Conservation (phyloP, 768 basidiomycete species). For the Pisolithus marmoratus region DNA sequence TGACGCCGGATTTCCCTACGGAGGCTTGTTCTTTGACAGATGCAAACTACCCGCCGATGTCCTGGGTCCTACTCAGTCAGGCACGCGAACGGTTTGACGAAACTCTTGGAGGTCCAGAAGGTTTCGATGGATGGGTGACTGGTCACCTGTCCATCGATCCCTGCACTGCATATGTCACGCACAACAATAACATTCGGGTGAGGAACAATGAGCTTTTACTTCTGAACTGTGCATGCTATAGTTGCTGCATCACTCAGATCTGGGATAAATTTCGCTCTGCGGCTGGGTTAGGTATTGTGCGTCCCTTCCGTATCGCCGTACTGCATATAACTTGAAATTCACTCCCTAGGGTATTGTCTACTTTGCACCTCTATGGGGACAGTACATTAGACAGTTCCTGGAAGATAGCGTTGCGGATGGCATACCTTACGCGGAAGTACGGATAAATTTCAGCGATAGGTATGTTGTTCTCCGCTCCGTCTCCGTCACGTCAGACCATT, state of each 20-base stretch:
- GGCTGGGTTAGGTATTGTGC: constrained; percentile 44
- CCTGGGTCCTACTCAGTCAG: constrained; percentile 50
- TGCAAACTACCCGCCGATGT: constrained; percentile 34
- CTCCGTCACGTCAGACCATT: neutral
- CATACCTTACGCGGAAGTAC: constrained; percentile 63
- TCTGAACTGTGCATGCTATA: neutral
- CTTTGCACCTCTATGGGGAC: constrained; percentile 52
- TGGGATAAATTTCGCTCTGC: constrained; percentile 68
- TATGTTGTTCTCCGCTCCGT: constrained; percentile 21
- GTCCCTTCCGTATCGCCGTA: constrained; percentile 8
- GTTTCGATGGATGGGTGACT: constrained; percentile 65
- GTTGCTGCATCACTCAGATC: constrained; percentile 40
- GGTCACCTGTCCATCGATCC: constrained; percentile 62
- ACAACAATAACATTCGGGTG: constrained; percentile 66
- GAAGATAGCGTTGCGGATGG: constrained; percentile 61
- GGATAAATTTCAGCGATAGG: constrained; percentile 61
- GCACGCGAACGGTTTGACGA: constrained; percentile 50
- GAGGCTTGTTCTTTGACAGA: constrained; percentile 28
- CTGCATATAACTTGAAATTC: neutral
- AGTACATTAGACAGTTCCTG: constrained; percentile 62
- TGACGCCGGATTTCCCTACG: constrained; percentile 28
- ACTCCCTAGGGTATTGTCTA: constrained; percentile 31
- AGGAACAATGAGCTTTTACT: neutral
- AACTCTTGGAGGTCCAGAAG: constrained; percentile 52
- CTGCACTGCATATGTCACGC: constrained; percentile 64